Percentiles rank a stretch among this genome's conserved stretches.
Conservation (phyloP, 257 asterid genomes). For the Solanum ossicruentum region DNA sequence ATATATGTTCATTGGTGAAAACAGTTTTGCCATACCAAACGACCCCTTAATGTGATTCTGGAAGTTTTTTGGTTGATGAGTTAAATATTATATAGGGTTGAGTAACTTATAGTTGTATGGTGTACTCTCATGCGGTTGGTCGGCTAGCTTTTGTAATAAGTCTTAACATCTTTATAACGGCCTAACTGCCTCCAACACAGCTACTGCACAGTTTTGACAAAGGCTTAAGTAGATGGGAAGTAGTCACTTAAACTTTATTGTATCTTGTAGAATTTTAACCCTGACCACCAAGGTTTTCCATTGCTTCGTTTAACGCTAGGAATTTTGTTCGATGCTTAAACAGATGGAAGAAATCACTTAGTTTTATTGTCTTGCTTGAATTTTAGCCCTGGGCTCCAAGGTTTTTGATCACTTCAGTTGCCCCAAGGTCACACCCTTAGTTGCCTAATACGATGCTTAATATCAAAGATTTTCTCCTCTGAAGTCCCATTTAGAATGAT, state of each 20-base stretch:
- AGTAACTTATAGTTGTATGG: background rate
- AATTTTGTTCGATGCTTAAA: background rate
- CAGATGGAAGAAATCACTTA: background rate
- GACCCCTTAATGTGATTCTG: background rate
- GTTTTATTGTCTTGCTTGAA: background rate
- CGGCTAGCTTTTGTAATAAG: background rate
- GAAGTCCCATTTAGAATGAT: background rate
- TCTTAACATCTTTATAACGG: background rate
- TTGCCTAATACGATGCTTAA: background rate
- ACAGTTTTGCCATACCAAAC: background rate
- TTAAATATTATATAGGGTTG: background rate
- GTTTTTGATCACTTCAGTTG: background rate
- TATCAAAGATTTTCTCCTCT: background rate
- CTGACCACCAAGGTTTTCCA: background rate
- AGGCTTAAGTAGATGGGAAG: background rate
- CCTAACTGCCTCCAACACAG: background rate
- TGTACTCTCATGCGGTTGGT: background rate
- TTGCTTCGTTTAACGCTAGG: background rate
- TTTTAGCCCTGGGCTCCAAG: background rate
- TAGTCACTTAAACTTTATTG: background rate
- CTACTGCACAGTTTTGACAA: background rate
- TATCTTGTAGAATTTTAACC: background rate
- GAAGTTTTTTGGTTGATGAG: background rate
- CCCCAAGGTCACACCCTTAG: background rate
- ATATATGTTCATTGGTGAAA: background rate